phyloP scores from a whole-genome alignment of 495 filamentous ascomycete species.

The Neurospora tetrasperma region DNA sequence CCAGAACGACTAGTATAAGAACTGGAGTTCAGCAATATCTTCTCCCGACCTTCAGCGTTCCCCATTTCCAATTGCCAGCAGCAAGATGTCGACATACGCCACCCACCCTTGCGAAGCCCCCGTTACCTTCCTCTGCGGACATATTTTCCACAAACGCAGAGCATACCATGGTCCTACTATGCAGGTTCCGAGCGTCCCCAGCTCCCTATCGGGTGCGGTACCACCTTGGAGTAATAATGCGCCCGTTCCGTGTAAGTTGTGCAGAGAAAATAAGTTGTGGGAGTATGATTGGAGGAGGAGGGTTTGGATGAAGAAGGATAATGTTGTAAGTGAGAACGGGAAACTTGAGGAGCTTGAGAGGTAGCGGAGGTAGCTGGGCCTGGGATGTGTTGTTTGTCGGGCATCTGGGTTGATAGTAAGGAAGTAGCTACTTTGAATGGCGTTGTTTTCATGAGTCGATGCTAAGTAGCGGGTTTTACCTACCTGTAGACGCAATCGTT shows the following conservation, averaged over 20 bases:
- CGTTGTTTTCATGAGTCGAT: neutral
- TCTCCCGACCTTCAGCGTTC: neutral
- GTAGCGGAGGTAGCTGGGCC: neutral
- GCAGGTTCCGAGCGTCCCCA: neutral
- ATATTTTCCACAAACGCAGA: neutral
- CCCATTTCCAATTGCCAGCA: neutral
- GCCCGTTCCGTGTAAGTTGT: neutral
- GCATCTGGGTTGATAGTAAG: neutral
- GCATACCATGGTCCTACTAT: neutral
- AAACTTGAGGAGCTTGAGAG: neutral
- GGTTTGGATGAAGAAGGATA: neutral
- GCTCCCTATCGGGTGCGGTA: neutral
- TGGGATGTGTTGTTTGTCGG: neutral
- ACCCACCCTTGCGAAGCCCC: neutral
- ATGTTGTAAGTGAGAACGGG: neutral
- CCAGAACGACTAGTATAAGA: neutral
- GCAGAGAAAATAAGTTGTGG: neutral
- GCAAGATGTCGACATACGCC: neutral
- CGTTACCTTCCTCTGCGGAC: neutral
- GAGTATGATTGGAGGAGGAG: neutral
- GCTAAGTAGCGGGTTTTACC: neutral
- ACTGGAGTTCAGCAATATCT: neutral
- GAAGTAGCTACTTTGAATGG: neutral
- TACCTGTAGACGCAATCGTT: neutral
- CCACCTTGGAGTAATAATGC: neutral